Evolutionary conservation across 1,139 yeast genomes (phyloP), one percentile per base, ranked within the genome.

Genomic region (Scheffersomyces cryptocercus): DNA sequence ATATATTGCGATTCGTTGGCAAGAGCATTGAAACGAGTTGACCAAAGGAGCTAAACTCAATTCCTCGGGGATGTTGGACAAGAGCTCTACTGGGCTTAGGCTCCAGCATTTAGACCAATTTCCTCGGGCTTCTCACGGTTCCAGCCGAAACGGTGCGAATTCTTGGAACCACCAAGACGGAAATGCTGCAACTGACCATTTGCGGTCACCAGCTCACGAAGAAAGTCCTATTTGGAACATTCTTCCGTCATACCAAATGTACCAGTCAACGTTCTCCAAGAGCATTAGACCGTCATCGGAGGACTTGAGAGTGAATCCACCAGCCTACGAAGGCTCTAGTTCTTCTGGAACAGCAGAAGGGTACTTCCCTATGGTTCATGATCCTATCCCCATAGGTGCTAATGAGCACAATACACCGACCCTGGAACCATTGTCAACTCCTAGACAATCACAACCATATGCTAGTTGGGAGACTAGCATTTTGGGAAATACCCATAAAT

Each of bases 201-300:
- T 56, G 10, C 37, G 40, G 9, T 60, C 65, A 13, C 66, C 67
- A 2, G 53, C 56, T 1, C 48, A 52, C 38, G 67, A 62, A 36
- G 62, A 62, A 9, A 64, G 59, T 16, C 65, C 65, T 15, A 48
- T 56, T 9, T 60, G 64, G 62, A 60, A 56, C 46, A 58, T 62
- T 16, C 58, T 61, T 9, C 67, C 66, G 20, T 56, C 62, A 33
- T 61, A 60, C 44, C 65, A 59, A 43, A 58, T 59, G 29, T 59
- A 50, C 39, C 63, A 54, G 44, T 56, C 59, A 28, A 61, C 65
- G 12, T 63, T 58, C 48, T 51, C 62, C 14, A 60, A 61, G 37
- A 57, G 52, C 26, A 53, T 66, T n/a, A 56, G 57, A 35, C 61
- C 66, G 2, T 40, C 50, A 35, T 49, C 45, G 13, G 65, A 62